These are phyloP conservation scores for Echria macrotheca DNA, from an alignment of 495 filamentous ascomycete species.

Conservation along the genomic window DNA sequence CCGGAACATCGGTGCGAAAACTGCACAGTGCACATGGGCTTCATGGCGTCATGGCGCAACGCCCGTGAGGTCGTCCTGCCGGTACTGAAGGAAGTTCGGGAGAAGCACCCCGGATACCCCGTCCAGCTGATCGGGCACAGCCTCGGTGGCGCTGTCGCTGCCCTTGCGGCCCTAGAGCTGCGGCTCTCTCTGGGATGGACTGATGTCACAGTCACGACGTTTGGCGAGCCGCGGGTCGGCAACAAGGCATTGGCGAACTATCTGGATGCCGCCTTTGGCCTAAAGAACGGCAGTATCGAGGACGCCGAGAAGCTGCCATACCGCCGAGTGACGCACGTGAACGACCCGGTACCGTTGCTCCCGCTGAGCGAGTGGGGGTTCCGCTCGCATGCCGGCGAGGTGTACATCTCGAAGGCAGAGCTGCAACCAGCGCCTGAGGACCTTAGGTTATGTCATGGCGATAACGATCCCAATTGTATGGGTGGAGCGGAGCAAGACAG, in stretches of 20 bases:
- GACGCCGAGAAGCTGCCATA: constrained; percentile 42
- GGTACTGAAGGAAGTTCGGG: constrained; percentile 47
- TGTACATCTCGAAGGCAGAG: constrained; percentile 67
- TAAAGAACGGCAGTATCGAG: constrained; percentile 24
- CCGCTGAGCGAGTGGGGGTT: constrained; percentile 87
- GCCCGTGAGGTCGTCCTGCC: constrained; percentile 61
- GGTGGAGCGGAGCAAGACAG: constrained; percentile 46
- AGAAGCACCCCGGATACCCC: constrained; percentile 61
- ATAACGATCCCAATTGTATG: constrained; percentile 65
- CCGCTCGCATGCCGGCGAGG: constrained; percentile 73
- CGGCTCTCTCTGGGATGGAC: constrained; percentile 54
- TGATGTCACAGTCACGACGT: constrained; percentile 72
- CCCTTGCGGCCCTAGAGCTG: constrained; percentile 74
- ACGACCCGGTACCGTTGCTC: constrained; percentile 86
- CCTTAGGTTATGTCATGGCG: constrained; percentile 64
- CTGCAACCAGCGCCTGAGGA: constrained; percentile 64
- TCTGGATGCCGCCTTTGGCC: constrained; percentile 59
- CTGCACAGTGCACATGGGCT: constrained; percentile 90
- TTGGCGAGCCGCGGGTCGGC: constrained; percentile 84
- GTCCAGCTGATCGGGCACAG: constrained; percentile 84
- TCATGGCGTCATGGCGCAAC: constrained; percentile 74
- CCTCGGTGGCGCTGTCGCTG: constrained; percentile 86
- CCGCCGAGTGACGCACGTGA: constrained; percentile 75
- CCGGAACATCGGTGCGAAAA: constrained; percentile 56
- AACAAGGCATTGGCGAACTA: constrained; percentile 67